These are phyloP conservation scores for Salvia splendens DNA, from an alignment of 257 asterid species.

Conservation along the genomic window DNA sequence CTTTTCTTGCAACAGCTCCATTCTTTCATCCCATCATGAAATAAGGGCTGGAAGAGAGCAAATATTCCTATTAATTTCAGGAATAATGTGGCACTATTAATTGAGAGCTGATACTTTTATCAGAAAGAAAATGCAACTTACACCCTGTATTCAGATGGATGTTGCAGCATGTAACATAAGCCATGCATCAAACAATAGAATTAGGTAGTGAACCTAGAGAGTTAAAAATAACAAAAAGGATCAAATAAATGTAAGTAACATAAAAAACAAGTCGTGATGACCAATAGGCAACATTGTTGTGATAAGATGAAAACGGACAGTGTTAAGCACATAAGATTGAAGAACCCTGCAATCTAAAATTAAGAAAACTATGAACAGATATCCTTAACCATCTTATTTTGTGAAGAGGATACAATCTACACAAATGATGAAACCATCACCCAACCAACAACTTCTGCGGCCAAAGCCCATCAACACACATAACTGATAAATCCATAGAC, in stretches of 20 bases:
- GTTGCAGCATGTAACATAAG: slow-evolving; percentile 25
- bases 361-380: not conserved
- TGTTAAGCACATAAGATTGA: not conserved
- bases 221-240: slow-evolving; percentile 10
- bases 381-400: not conserved
- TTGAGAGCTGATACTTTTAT: slow-evolving; percentile 11
- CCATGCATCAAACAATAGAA: slow-evolving; percentile 29
- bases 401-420: not conserved
- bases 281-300: slow-evolving; percentile 6
- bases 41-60: slow-evolving; percentile 61
- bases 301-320: slow-evolving; percentile 4
- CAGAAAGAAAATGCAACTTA: slow-evolving; percentile 36
- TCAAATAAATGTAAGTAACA: not conserved
- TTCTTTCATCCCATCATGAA: slow-evolving; percentile 95
- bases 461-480: slow-evolving; percentile 20
- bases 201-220: slow-evolving; percentile 25
- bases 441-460: not conserved
- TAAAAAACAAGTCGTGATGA: not conserved
- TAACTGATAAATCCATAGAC: not conserved
- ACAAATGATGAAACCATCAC: too few species aligned
- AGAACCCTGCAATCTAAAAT: slow-evolving; percentile 1
- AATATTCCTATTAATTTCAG: slow-evolving; percentile 24
- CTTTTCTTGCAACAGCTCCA: slow-evolving; percentile 99
- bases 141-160: slow-evolving; percentile 42
- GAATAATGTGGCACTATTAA: slow-evolving; percentile 4